Evolutionary conservation across 495 filamentous ascomycete genomes (phyloP), one percentile per base, ranked within the genome.

Genomic region (Neurospora pannonica): DNA sequence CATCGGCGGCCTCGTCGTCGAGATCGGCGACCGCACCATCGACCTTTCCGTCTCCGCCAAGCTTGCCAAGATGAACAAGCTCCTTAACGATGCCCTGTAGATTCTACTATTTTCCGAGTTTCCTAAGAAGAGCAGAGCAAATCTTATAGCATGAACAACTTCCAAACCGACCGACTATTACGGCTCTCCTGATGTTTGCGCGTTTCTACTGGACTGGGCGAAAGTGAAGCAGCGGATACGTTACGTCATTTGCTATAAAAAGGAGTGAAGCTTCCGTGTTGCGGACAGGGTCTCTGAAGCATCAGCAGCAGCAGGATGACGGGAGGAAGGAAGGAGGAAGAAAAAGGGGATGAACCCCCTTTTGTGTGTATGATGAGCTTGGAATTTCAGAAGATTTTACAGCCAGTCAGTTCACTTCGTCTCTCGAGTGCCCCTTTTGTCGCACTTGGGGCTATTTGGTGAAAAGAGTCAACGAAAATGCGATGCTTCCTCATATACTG

Each of bases 51-150:
- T 99, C 78, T 96, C 96, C 17, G 87, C 93, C 81, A 96, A 94
- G 90, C 92, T 99, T 85, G 87, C 92, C 83, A 97, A 94, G 89
- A 92, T 98, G 90, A 99, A 98, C 92, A 99, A 99, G 91, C 91
- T 97, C 81, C 91, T 99, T 79, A 94, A 89, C 75, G 97, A 99
- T 86, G 89, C 92, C 82, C 86, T 98, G 91, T 99, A 94, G 94
- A 94, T 79, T 83, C 74, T 81, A 74, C 73, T 78, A 76, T 73
- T 73, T 74, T 67, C 28, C 28, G 54, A 34, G 54, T 19, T 67
- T 67, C 54, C 54, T 67, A 19, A 67, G 54, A 67, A 67, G 28
- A 67, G 28, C 54, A 19, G 54, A 67, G 54, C 54, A 67, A 67
- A 67, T 67, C 54, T 67, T 67, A 67, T 67, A 67, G 5, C 54